A percentile compares a stretch with the other conserved stretches of the same genome.
Conservation (phyloP, 2,329 filamentous ascomycete species). For the Epichloe festucae region DNA sequence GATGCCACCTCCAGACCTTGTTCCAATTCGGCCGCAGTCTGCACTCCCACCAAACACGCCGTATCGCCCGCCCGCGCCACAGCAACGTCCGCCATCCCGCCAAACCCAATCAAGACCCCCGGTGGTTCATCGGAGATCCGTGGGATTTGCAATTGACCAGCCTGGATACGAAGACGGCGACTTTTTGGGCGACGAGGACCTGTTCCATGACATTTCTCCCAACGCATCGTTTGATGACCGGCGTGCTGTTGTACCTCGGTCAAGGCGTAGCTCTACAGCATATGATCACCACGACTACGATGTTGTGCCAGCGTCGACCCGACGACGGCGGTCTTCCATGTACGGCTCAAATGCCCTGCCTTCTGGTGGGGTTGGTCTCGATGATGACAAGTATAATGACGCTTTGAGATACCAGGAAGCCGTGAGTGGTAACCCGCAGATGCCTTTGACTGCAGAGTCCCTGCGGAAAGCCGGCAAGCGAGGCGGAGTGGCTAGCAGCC, state of each 20-base stretch:
- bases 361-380: constrained; percentile 20
- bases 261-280: constrained; percentile 21
- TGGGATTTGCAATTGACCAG: constrained; percentile 18
- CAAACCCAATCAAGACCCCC: constrained; percentile 20
- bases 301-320: constrained; percentile 25
- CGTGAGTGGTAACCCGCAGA: constrained; percentile 28
- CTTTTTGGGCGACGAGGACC: constrained; percentile 19
- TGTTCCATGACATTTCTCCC: constrained; percentile 27
- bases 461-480: constrained; percentile 36
- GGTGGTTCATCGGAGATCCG: constrained; percentile 15
- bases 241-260: constrained; percentile 19
- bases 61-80: constrained; percentile 17
- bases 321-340: constrained; percentile 27
- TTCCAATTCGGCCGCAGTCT: constrained; percentile 23
- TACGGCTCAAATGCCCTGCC: constrained; percentile 24
- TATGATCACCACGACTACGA: constrained; percentile 28
- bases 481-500: constrained; percentile 36
- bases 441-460: constrained; percentile 42
- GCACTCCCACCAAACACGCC: constrained; percentile 16
- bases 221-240: constrained; percentile 21
- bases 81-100: constrained; percentile 12
- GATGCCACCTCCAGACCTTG: constrained; percentile 34
- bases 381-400: constrained; percentile 25
- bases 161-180: constrained; percentile 26
- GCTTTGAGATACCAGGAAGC: constrained; percentile 39